These are phyloP conservation scores for Pulveroboletus ravenelii DNA, from an alignment of 768 basidiomycete genomes.

Conservation along the genomic window DNA sequence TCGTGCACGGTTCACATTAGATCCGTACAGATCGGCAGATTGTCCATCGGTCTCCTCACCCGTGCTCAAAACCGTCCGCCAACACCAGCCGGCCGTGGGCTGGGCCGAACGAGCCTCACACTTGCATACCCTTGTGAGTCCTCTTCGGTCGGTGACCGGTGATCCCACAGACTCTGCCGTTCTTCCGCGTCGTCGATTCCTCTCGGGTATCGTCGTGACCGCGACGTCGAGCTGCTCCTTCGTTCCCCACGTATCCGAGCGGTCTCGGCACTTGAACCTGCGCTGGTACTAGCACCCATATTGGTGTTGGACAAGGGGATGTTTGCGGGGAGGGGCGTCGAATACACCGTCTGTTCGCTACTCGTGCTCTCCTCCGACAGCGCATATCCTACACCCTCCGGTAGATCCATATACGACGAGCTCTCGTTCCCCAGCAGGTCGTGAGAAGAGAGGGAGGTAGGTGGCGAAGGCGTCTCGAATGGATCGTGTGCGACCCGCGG, in stretches of 20 bases:
- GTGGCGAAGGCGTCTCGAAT: constrained; percentile 28
- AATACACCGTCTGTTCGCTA: constrained; percentile 19
- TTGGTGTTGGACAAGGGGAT: background rate
- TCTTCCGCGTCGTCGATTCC: constrained; percentile 59
- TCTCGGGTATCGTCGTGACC: constrained; percentile 43
- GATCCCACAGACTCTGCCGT: constrained; percentile 50
- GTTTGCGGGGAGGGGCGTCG: constrained; percentile 5
- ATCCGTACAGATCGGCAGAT: too few relatives aligned
- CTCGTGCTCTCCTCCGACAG: constrained; percentile 6
- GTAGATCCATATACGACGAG: background rate
- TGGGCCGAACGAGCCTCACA: constrained; percentile 38
- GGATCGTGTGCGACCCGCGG: constrained; percentile 17
- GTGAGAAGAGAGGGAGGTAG: constrained; percentile 25
- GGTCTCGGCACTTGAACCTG: background rate
- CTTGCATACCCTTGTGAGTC: constrained; percentile 18
- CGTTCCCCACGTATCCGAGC: constrained; percentile 26
- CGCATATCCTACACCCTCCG: constrained; percentile 1
- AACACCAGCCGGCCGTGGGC: constrained; percentile 4
- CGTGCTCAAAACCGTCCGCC: constrained; percentile 18
- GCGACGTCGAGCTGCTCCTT: constrained; percentile 39
- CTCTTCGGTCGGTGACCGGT: constrained; percentile 26
- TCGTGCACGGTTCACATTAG: too few relatives aligned
- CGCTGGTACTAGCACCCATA: too few relatives aligned
- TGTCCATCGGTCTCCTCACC: background rate
- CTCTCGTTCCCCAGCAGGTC: constrained; percentile 5